Evolutionary conservation across 2,329 filamentous ascomycete species (phyloP).

Genomic region (Fusarium paranaense): DNA sequence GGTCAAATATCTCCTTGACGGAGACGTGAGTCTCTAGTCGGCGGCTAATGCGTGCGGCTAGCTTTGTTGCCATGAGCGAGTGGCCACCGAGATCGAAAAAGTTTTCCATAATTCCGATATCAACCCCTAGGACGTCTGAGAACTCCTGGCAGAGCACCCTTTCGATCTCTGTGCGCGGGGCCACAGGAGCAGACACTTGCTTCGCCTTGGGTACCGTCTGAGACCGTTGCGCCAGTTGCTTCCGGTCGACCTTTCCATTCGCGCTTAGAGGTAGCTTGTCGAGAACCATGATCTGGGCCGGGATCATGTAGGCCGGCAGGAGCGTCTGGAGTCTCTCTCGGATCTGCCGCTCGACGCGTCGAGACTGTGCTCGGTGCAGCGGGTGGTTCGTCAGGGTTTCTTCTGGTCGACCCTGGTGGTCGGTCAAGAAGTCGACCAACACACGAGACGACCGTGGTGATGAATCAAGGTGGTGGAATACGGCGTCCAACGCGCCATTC

Average conservation of each 20-base stretch:
- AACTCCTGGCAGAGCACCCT: too few relatives aligned
- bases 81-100: not conserved
- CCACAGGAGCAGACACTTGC: too few relatives aligned
- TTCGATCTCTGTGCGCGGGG: too few relatives aligned
- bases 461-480: conserved; percentile 38
- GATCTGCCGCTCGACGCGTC: not conserved
- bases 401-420: conserved; percentile 1
- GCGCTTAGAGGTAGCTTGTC: too few relatives aligned
- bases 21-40: not conserved
- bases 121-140: too few relatives aligned
- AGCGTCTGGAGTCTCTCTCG: conserved; percentile 2
- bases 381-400: conserved; percentile 30
- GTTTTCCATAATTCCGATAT: not conserved
- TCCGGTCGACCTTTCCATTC: too few relatives aligned
- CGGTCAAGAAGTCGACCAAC: conserved; percentile 25
- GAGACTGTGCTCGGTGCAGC: conserved; percentile 9
- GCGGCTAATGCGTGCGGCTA: not conserved
- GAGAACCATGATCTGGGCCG: too few relatives aligned
- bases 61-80: not conserved
- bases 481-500: conserved; percentile 23
- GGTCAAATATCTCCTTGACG: not conserved
- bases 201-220: too few relatives aligned
- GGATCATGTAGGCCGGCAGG: too few relatives aligned
- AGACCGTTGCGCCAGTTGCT: too few relatives aligned
- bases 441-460: not conserved